Evolutionary conservation across 345 rosid genomes (phyloP), one percentile per base, ranked within the genome.

Genomic region (Acer saccharum): DNA sequence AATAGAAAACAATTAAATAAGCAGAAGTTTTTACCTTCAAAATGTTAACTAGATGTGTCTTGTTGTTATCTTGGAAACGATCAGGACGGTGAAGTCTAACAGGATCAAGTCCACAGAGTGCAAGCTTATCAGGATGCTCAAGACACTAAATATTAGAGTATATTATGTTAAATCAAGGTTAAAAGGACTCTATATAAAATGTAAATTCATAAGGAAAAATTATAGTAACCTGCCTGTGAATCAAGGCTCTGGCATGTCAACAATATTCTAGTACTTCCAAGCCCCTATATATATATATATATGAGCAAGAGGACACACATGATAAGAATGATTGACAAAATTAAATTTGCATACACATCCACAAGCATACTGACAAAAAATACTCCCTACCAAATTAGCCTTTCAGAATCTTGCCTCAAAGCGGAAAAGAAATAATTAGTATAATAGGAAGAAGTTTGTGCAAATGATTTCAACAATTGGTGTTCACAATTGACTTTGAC

Each of bases 91-190:
- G 85, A 81, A 93, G 93, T 77, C 84, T 82, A 78, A 69, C 78
- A 81, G 97, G 90, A 87, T 92, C 93, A 78, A 93, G 92, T 73
- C 98, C 98, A 81, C 97, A 91, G 72, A 93, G 78, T 70, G 82
- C 93, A 74, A 93, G 80, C 83, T 89, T 92, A 75, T 89, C 92
- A 78, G 98, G 97, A 83, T 82, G 87, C 81, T 71, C 92, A 77
- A 87, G 90, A 85, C 92, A 84, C 98, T 93, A 81, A 75, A 84
- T 67, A 66, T 70, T 69, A 61, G 39, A 81, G 54, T 75, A 76
- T 71, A 66, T 52, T 13, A 75, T 61, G 32, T 7, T 62, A 64
- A 44, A 69, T 52, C 70, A 63, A 54, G 68, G 43, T 62, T 69
- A 68, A 76, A 54, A 60, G 72, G 72, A 58, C 32, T 48, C 13